Conservation (phyloP, 75 land plant genomes). For the Picea glauca region DNA sequence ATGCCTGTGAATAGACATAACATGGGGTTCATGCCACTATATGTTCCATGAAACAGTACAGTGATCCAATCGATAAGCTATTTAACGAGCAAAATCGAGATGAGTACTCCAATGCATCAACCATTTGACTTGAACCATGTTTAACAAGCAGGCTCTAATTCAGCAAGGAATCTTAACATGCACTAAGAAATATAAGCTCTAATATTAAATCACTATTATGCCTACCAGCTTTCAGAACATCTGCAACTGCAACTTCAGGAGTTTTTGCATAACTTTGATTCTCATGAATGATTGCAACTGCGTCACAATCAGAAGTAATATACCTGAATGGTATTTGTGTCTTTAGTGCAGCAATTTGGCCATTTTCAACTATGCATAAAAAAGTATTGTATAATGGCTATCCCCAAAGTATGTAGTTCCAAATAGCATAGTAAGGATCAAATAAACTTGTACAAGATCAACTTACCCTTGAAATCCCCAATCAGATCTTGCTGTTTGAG, state of each 20-base stretch:
- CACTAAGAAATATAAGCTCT: neutral
- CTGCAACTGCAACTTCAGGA: slow-evolving; percentile 73
- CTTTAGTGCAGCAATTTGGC: neutral
- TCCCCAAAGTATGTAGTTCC: slow-evolving; percentile 42
- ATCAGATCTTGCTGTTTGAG: too few relatives aligned
- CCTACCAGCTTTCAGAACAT: slow-evolving; percentile 65
- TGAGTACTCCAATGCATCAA: too few relatives aligned
- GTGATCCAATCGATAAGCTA: neutral
- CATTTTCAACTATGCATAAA: neutral
- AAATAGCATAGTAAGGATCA: slow-evolving; percentile 41
- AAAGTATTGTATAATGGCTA: slow-evolving; percentile 15
- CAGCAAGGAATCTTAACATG: too few relatives aligned
- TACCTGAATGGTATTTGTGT: slow-evolving; percentile 27
- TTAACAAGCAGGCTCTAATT: neutral
- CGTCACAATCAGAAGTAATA: slow-evolving; percentile 79
- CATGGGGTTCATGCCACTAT: neutral
- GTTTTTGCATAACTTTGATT: slow-evolving; percentile 36
- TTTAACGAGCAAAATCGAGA: neutral
- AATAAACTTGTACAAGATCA: slow-evolving; percentile 50
- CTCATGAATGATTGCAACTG: slow-evolving; percentile 60
- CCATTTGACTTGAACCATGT: too few relatives aligned
- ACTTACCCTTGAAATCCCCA: too few relatives aligned
- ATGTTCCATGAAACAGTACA: neutral
- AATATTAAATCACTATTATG: neutral
- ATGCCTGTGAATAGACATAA: slow-evolving; percentile 51